Base-by-base conservation (phyloP, 208 protist species). In the Leishmania arabica region DNA sequence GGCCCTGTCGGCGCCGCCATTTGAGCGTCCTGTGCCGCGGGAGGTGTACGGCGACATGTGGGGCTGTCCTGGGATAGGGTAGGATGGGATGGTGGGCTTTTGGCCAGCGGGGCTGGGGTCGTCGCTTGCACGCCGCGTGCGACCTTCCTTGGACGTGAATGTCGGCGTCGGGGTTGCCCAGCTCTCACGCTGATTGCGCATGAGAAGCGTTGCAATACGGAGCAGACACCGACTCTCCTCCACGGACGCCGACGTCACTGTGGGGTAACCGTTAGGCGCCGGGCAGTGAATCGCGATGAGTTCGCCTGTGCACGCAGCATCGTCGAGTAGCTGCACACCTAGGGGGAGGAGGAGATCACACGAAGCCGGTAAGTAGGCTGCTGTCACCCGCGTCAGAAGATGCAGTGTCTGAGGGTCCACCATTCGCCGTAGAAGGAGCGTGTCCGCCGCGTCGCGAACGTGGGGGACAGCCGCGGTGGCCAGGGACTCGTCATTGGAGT, bases 221-320 rank as follows among this genome's bases (percentile, higher is more conserved):
- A 87, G 80, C 60, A 87, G 78, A 64, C 66, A 78, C 21, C 64
- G 73, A 49, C 71, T 77, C 56, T 79, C 77, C 60, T 77, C 66
- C 40, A 76, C 71, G 7, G 60, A 77, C 24, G 53, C 65, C 17
- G 54, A 40, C 45, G 4, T 54, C 53, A 40, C 9, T 5, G 76
- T 73, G 11, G 81, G n/a, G 34, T 60, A 49, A 19, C 24, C 54
- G 56, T 34, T 58, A 31, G 54, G 31, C 21, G 0, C 40, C 1
- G 74, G 53, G 56, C 56, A 79, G 34, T 47, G 31, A 47, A 58
- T 51, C 24, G 62, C 7, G 76, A 71, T 53, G 62, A 79, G 76
- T 40, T 53, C 64, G 49, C 60, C 34, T 27, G 54, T 45, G 6
- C 69, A n/a, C 56, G 17, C 31, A 40, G 34, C 24, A 47, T 53